Evolutionary conservation across 768 basidiomycete genomes (phyloP).

Genomic region (Mycena epipterygia): DNA sequence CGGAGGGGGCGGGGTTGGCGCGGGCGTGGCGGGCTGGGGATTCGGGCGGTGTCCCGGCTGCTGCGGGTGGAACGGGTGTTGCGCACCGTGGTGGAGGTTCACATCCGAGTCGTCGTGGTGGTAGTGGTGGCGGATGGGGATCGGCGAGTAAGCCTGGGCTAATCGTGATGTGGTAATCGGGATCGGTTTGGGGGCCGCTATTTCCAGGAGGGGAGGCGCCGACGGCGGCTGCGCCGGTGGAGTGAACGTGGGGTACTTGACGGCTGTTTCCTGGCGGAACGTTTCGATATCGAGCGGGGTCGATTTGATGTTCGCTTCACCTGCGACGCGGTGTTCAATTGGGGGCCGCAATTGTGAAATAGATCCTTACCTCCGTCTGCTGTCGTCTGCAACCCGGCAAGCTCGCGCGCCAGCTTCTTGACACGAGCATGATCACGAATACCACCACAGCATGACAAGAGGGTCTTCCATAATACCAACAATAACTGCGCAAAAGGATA

Average conservation of each 20-base stretch:
- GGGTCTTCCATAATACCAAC: slow-evolving; percentile 93
- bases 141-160: slow-evolving; percentile 92
- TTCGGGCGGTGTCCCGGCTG: slow-evolving; percentile 44
- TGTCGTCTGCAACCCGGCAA: slow-evolving; percentile 80
- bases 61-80: slow-evolving; percentile 51
- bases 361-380: slow-evolving; percentile 54
- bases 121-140: slow-evolving; percentile 94
- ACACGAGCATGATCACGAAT: slow-evolving; percentile 87
- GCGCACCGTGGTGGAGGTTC: slow-evolving; percentile 41
- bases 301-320: slow-evolving; percentile 84
- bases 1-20: slow-evolving; percentile 86
- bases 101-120: slow-evolving; percentile 83
- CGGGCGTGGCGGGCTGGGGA: slow-evolving; percentile 89
- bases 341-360: not conserved
- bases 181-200: slow-evolving; percentile 50
- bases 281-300: slow-evolving; percentile 91
- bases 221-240: slow-evolving; percentile 64
- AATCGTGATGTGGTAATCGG: slow-evolving; percentile 69
- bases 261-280: slow-evolving; percentile 91
- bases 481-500: slow-evolving; percentile 71
- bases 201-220: slow-evolving; percentile 44
- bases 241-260: slow-evolving; percentile 96
- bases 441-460: slow-evolving; percentile 94
- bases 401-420: slow-evolving; percentile 87
- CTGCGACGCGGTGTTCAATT: slow-evolving; percentile 25